A percentile compares a stretch with the other conserved stretches of the same genome.
Evolutionary conservation across 1,139 yeast species (phyloP).

Genomic region (Eremothecium coryli): DNA sequence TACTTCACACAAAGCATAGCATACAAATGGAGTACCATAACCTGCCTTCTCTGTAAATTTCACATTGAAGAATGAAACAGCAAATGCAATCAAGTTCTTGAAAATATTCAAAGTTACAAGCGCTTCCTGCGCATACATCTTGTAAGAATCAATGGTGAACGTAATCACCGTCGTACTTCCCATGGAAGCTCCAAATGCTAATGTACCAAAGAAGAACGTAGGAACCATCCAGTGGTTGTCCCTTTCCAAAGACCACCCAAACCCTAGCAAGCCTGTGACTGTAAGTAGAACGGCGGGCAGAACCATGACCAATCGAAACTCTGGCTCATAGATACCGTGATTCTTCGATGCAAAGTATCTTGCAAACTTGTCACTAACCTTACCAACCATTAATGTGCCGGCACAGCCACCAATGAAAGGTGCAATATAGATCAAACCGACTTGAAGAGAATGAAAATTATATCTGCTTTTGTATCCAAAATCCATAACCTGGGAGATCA

Average conservation of each 20-base stretch:
- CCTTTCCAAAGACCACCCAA: conserved; percentile 48
- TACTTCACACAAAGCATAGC: conserved; percentile 46
- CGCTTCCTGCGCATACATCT: conserved; percentile 50
- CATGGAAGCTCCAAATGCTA: conserved; percentile 52
- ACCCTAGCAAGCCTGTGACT: conserved; percentile 50
- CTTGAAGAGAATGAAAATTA: conserved; percentile 38
- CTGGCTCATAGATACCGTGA: conserved; percentile 54
- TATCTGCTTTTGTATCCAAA: conserved; percentile 44
- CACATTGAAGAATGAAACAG: conserved; percentile 50
- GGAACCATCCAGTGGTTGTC: conserved; percentile 53
- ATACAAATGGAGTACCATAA: conserved; percentile 40
- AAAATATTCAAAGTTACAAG: conserved; percentile 47
- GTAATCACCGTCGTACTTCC: conserved; percentile 58
- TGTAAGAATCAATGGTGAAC: conserved; percentile 50
- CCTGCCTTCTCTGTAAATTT: conserved; percentile 39
- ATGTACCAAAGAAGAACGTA: conserved; percentile 44
- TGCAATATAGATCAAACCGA: conserved; percentile 50
- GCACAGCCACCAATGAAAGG: conserved; percentile 53
- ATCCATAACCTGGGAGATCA: conserved; percentile 49
- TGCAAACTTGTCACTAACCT: conserved; percentile 40
- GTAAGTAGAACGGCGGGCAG: conserved; percentile 41
- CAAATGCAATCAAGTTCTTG: conserved; percentile 48
- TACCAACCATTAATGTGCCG: conserved; percentile 49
- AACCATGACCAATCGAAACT: conserved; percentile 48
- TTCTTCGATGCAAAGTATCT: conserved; percentile 35